phyloP scores from a whole-genome alignment of 331 rosid species.

The Telfairia occidentalis region DNA sequence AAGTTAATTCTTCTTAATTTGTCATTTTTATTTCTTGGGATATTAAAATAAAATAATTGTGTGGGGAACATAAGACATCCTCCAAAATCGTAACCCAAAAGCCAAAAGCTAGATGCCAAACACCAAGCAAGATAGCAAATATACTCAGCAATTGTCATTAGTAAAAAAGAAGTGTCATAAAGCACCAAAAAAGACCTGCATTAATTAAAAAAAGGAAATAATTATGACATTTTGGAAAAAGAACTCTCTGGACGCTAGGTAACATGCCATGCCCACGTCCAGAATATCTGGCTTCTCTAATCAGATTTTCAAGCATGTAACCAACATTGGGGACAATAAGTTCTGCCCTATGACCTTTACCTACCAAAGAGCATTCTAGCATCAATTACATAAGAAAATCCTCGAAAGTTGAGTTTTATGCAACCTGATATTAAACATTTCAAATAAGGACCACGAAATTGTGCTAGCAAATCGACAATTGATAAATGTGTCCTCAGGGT shows the following conservation, averaged over 20 bases:
- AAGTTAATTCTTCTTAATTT: not conserved
- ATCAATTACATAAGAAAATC: not conserved
- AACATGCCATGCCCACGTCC: not conserved
- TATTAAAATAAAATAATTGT: not conserved
- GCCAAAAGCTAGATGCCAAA: not conserved
- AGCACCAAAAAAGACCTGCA: not conserved
- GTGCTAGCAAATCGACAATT: not conserved
- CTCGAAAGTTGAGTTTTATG: not conserved
- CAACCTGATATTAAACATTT: not conserved
- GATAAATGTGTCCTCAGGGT: not conserved
- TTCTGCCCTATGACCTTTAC: not conserved
- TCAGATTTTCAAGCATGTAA: not conserved
- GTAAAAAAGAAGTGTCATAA: not conserved
- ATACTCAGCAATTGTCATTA: not conserved
- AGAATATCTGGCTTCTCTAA: not conserved
- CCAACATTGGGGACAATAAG: not conserved
- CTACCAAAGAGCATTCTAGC: not conserved
- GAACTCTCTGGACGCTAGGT: not conserved
- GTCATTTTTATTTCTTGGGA: not conserved
- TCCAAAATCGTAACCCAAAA: not conserved
- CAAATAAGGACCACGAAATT: not conserved
- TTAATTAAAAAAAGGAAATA: not conserved
- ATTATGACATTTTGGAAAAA: not conserved
- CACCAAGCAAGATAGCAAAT: not conserved
- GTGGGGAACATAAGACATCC: not conserved